Base-by-base conservation (phyloP, 2,329 filamentous ascomycete species). In the Ophiocordyceps camponoti-rufipedis region DNA sequence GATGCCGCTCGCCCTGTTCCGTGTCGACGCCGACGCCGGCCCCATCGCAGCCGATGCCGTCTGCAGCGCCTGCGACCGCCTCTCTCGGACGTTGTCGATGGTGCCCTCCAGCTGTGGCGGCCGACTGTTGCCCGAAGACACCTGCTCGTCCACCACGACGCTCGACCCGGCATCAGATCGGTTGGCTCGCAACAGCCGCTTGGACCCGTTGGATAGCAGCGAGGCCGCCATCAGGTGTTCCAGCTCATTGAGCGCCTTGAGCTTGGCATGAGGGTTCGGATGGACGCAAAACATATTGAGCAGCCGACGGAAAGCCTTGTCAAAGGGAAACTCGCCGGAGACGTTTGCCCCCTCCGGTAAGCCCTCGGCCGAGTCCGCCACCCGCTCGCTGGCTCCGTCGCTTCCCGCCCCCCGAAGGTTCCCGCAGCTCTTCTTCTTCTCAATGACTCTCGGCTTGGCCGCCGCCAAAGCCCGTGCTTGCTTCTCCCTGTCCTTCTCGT, bases 241-340 rank as follows among this genome's bases (percentile, higher is more conserved):
- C 5, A 98, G 70, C 58, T 95, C 86, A 49, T 82, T 79, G 5
- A 96, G 68, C 0, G 85, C 82, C 51, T 82, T 80, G 12, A 98
- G 72, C 62, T 98, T 98, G 19, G 77, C 73, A 52, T 83, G 83
- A 0, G 91, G 91, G 56, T 91, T 94, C 0, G 85, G 84, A 52
- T 93, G 85, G 4, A 88, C 84, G 40, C 85, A 86, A 53, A 98
- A 94, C 65, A 86, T 87, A 50, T 78, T 79, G 31, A 96, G 69
- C 1, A 96, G 69, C 12, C 81, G 78, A 51, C 78, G 72, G 56
- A 94, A 95, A 1, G 87, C 83, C 52, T 78, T 76, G 44, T 77
- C 77, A 57, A 89, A 95, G 0, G 85, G 84, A 53, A 94, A 94
- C 38, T 83, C 78, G 2, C 23, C 23, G 23, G 29, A 12, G 29